Base-by-base conservation (phyloP, 2,329 filamentous ascomycete species). In the Stagonosporopsis chrysanthemi region DNA sequence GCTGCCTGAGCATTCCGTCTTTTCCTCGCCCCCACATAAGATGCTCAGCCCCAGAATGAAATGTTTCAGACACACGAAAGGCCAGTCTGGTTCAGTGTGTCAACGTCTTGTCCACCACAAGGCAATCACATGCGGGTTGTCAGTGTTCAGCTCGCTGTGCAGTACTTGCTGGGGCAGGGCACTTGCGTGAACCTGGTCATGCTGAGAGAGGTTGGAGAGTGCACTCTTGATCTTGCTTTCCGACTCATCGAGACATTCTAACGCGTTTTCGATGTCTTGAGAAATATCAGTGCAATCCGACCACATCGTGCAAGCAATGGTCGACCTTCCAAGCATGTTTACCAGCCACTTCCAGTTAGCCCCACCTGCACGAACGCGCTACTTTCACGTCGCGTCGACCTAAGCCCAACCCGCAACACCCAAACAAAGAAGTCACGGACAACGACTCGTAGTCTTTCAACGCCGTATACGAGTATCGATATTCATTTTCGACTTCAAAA, bases 1-100 rank as follows among this genome's bases (percentile, higher is more conserved):
- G 72, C 64, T 75, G 71, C 73, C 73, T 75, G 61, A 57, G 44
- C 8, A 15, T 36, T 58, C 48, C 49, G 33, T 17, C 31, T 33
- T 39, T 61, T 24, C 38, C 39, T 50, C 36, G 41, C 22, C 36
- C 26, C 14, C 29, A n/a, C 24, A 39, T 28, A 49, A 52, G 43
- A 28, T 39, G 49, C 54, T 48, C 19, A 28, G 44, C 48, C 43
- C 31, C 31, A 17, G 11, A 11, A 3, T 6, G 15, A 28, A 29
- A 26, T n/a, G 41, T 39, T 28, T 44, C 26, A 8, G 7, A 41
- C 8, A 19, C 7, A 6, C 17, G 4, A 28, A 35, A 49, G 54
- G 44, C 24, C 38, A 40, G 31, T 45, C 42, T 45, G n/a, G 43
- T 43, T 40, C 26, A 33, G 2, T 12, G 6, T 33, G 8, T n/a